Percentiles rank a stretch among this genome's conserved stretches.
These are phyloP conservation scores for Hippophae tibetana DNA, from an alignment of 306 rosid genomes.

Conservation along the genomic window DNA sequence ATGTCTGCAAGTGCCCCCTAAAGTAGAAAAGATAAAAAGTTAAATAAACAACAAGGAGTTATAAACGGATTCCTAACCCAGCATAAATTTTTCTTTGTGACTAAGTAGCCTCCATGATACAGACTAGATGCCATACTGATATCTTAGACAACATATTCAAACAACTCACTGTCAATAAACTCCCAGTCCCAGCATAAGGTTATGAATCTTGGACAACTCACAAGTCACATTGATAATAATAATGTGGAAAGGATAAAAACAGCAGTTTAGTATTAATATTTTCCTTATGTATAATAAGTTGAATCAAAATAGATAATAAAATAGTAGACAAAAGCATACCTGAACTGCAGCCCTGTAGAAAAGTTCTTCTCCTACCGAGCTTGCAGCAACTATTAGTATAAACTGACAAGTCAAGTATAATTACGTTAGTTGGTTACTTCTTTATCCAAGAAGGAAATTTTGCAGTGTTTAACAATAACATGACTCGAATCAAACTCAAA, in stretches of 20 bases:
- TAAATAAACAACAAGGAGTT: background rate
- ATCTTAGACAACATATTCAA: no score
- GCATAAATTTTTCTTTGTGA: background rate
- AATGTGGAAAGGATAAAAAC: no score
- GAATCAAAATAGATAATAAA: background rate
- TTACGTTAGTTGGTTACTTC: slow-evolving; percentile 10
- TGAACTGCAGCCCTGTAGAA: slow-evolving; percentile 98
- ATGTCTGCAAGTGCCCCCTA: slow-evolving; percentile 93
- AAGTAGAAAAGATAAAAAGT: slow-evolving; percentile 4
- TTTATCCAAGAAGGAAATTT: slow-evolving; percentile 15
- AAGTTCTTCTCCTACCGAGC: slow-evolving; percentile 98
- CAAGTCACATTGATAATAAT: no score
- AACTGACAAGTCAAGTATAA: slow-evolving; percentile 39
- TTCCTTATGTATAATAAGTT: background rate
- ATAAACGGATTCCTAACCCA: slow-evolving; percentile 5
- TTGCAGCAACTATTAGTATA: slow-evolving; percentile 84
- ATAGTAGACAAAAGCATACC: slow-evolving; percentile 33
- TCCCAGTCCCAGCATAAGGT: no score
- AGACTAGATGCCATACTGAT: background rate
- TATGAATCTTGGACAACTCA: no score
- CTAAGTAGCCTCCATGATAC: background rate
- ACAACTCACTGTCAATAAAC: no score
- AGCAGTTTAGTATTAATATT: no score
- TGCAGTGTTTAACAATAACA: slow-evolving; percentile 4
- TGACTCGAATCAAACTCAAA: background rate